These are phyloP conservation scores for Poterioochromonas sp. DNA, from an alignment of 352 stramenopile species.

Conservation along the genomic window DNA sequence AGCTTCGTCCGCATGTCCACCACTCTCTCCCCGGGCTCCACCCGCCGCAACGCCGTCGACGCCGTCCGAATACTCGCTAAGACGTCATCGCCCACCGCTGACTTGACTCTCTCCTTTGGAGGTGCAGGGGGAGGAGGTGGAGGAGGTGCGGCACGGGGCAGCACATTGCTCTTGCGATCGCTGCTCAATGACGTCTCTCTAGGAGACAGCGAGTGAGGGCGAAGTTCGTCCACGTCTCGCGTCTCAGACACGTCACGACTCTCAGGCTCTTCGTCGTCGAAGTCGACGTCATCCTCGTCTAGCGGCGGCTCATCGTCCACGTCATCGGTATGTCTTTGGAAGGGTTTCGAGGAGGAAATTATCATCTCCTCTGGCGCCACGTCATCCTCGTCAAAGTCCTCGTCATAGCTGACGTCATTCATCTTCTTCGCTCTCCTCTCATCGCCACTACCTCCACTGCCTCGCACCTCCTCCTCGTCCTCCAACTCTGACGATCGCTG, in stretches of 20 bases:
- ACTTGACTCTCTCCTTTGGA: neutral
- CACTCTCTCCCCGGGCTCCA: neutral
- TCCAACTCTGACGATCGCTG: no score
- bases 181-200: neutral
- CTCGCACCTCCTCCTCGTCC: neutral
- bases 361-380: neutral
- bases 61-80: neutral
- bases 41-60: neutral
- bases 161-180: neutral
- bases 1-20: no score
- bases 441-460: neutral
- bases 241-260: no score
- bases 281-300: neutral
- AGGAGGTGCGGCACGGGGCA: neutral
- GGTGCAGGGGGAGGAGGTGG: neutral
- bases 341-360: no score
- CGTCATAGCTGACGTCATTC: neutral
- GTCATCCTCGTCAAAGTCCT: neutral
- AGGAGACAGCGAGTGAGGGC: neutral
- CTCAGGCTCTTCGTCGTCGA: neutral
- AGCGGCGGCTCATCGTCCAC: neutral
- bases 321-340: no score
- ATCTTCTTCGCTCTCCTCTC: neutral
- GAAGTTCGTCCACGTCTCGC: no score
- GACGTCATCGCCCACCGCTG: neutral